Base-by-base conservation (phyloP, 805 yeast species). In the Phaffomyces thermotolerans region DNA sequence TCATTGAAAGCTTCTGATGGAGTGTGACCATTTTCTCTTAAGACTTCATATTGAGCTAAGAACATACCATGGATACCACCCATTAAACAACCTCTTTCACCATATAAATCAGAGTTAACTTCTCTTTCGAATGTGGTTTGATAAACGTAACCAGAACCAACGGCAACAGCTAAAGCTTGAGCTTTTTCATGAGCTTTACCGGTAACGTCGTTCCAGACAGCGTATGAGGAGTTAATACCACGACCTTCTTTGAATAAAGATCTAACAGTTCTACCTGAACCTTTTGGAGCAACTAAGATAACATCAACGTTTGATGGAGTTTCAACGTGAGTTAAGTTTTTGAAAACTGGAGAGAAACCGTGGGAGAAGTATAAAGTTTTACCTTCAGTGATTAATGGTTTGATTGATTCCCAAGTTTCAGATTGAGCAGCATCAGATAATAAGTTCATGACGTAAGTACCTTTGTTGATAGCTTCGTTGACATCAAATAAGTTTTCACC, bases 31-130 rank as follows among this genome's bases (percentile, higher is more conserved):
- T 95, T 89, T 79, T 91, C 98, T 78, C 99, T 90, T 71, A 93
- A 83, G 52, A 93, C 99, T 76, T 93, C 99, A 81, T 93, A 93
- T 79, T 93, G 99, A 60, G 99, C 99, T 66, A 93, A 81, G 93
- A 93, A 93, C 98, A 93, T 93, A 81, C 99, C 99, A 79, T 93
- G 99, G 78, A 93, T 91, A 81, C 98, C 98, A 71, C 98, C 99
- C 99, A 91, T 93, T 61, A 93, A 79, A 77, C 98, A 93, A 68
- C 99, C 99, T 80, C 99, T 88, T 81, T 93, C 99, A 76, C 99
- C 99, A 78, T 93, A 93, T 67, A 93, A 78, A 72, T 93, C 99
- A 55, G 98, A 90, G 88, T 85, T 88, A 66, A 93, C 99, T 78
- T 93, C 99, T 76, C 83, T 89, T 78, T 95, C 96, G 66, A 95